A percentile compares a stretch with the other conserved stretches of the same genome.
These are phyloP conservation scores for Picea sitchensis DNA, from an alignment of 75 land plant genomes.

Conservation along the genomic window DNA sequence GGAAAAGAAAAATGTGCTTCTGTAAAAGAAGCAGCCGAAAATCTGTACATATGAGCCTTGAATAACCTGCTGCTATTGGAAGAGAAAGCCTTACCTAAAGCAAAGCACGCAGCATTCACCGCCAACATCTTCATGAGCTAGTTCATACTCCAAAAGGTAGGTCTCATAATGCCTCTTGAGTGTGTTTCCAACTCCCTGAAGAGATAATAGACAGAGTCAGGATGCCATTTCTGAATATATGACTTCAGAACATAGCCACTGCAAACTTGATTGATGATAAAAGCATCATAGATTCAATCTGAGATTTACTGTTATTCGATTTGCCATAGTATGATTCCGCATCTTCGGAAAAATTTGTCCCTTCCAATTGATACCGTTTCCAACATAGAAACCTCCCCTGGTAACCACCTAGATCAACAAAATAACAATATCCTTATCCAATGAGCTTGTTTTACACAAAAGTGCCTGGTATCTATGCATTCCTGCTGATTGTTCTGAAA, in stretches of 20 bases:
- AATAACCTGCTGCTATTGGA: neutral
- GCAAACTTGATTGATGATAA: neutral
- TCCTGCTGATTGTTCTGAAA: neutral
- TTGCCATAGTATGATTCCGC: slow-evolving; percentile 91
- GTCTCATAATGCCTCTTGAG: slow-evolving; percentile 97
- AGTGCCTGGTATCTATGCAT: neutral
- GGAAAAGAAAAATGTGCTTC: neutral
- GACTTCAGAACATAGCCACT: neutral
- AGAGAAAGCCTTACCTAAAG: slow-evolving; percentile 60
- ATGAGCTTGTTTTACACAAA: neutral
- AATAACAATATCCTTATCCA: neutral
- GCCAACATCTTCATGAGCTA: slow-evolving; percentile 99
- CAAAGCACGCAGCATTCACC: slow-evolving; percentile 98
- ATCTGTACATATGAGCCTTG: neutral
- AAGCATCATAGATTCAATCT: slow-evolving; percentile 16
- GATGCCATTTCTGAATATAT: neutral
- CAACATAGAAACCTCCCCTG: slow-evolving; percentile 99
- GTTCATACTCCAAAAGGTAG: slow-evolving; percentile 93
- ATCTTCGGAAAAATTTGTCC: slow-evolving; percentile 99
- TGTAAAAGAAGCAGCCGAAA: neutral
- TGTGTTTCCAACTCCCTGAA: slow-evolving; percentile 98
- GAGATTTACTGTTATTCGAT: slow-evolving; percentile 88
- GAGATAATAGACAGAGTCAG: neutral
- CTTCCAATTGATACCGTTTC: slow-evolving; percentile 99
- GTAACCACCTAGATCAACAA: slow-evolving; percentile 74